A percentile compares a stretch with the other conserved stretches of the same genome.
These are phyloP conservation scores for Wallacemonas sp. DNA, from an alignment of 208 protist species.

Conservation along the genomic window DNA sequence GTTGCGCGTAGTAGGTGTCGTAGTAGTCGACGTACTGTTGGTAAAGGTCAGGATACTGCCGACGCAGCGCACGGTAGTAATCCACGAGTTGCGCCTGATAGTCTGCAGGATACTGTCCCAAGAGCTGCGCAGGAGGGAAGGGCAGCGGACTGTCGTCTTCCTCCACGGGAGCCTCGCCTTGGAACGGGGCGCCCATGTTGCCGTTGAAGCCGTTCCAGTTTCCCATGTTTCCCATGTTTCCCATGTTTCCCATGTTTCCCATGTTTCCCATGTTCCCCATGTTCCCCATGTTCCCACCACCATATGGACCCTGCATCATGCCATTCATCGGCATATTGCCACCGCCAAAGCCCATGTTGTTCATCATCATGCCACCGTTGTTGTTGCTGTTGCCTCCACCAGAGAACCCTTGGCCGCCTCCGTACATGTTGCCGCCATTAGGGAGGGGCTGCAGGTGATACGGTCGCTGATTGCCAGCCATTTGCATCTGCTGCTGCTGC, in stretches of 20 bases:
- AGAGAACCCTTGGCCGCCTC: not conserved
- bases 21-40: slow-evolving; percentile 63
- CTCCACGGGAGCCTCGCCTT: slow-evolving; percentile 18
- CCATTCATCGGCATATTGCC: slow-evolving; percentile 5
- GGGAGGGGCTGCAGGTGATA: slow-evolving; percentile 34
- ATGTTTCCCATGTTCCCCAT: slow-evolving; percentile 10
- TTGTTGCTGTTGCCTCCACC: not conserved
- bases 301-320: slow-evolving; percentile 15
- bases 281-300: not conserved
- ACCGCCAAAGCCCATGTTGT: slow-evolving; percentile 15
- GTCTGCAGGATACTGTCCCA: slow-evolving; percentile 45
- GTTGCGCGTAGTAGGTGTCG: slow-evolving; percentile 44
- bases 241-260: not conserved
- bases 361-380: slow-evolving; percentile 30
- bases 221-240: slow-evolving; percentile 17
- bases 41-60: slow-evolving; percentile 54
- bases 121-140: slow-evolving; percentile 48
- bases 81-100: slow-evolving; percentile 51
- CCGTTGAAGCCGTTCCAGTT: slow-evolving; percentile 29
- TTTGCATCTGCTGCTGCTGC: slow-evolving; percentile 15
- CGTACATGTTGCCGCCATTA: slow-evolving; percentile 16
- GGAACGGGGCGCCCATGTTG: not conserved
- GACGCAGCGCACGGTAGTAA: slow-evolving; percentile 49
- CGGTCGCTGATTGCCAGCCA: slow-evolving; percentile 16
- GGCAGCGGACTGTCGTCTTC: slow-evolving; percentile 38